A percentile compares a stretch with the other conserved stretches of the same genome.
phyloP scores from a whole-genome alignment of 148 eudicot species.

The Heliosperma pusillum region DNA sequence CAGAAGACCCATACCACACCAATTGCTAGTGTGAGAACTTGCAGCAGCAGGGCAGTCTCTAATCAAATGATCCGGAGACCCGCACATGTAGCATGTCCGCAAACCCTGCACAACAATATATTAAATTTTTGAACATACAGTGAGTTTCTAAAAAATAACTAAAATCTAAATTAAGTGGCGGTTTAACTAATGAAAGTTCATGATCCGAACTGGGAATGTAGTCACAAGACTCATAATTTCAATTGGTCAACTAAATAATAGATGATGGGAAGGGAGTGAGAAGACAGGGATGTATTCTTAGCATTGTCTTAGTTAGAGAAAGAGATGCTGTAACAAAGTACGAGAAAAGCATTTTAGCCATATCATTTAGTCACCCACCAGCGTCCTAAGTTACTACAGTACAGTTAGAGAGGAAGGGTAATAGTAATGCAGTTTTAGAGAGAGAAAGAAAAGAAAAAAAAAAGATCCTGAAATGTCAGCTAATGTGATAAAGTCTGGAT shows the following conservation, averaged over 20 bases:
- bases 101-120: conserved; percentile 35
- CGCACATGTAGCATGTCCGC: conserved; percentile 61
- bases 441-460: no score
- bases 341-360: background rate
- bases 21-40: conserved; percentile 28
- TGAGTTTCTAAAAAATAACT: background rate
- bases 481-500: background rate
- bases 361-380: background rate
- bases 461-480: background rate
- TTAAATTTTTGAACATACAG: background rate
- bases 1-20: conserved; percentile 26
- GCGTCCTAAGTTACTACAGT: background rate
- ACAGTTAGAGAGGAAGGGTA: background rate
- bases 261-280: background rate
- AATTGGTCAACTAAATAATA: background rate
- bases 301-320: background rate
- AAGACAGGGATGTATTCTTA: background rate
- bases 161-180: background rate
- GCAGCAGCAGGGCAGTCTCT: conserved; percentile 60
- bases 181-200: background rate
- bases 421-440: background rate
- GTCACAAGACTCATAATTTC: background rate
- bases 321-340: background rate
- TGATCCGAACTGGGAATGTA: background rate
- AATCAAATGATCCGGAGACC: conserved; percentile 70